Base-by-base conservation (phyloP, 345 rosid species). In the Gossypium australe region DNA sequence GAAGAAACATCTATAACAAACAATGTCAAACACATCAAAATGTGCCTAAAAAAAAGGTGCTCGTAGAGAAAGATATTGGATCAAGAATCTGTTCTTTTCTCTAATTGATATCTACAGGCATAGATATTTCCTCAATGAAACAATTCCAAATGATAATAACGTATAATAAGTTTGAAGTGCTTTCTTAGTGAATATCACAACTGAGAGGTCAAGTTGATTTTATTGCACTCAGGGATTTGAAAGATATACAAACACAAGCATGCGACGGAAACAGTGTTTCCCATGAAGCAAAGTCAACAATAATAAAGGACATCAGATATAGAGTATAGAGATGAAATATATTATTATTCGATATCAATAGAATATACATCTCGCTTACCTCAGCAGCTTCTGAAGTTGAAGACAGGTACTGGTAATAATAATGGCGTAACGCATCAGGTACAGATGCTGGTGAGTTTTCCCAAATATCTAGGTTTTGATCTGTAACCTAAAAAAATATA, bases 371-470 rank as follows among this genome's bases (percentile, higher is more conserved):
- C 66, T 78, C 44, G 51, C 73, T 44, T 76, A 84, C 97, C 98
- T 94, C 97, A 76, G 98, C 98, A 80, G 97, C 98, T 82, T 88
- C 91, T 61, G 97, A 69, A 73, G 97, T 92, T 79, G 97, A 94
- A 14, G 97, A 94, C 80, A 94, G 97, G 83, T 94, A 92, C 77
- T 94, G 97, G 85, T 94, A 94, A 75, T 94, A 94, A 80, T 89
- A 94, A 80, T 89, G 95, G 69, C 97, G 93, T 79, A 94, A 80
- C 52, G 98, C 98, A 89, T 94, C 98, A 62, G 94, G 92, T 44
- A 91, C 97, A 56, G 78, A 64, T 63, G 97, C 98, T 57, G 97
- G 89, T 72, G 92, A 86, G 77, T 87, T 86, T 86, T 89, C 86
- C 98, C 97, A 89, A 74, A 85, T 86, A 72, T 94, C 97, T 71